These are phyloP conservation scores for Speleostelium caveatum DNA, from an alignment of 78 protist species.

Conservation along the genomic window DNA sequence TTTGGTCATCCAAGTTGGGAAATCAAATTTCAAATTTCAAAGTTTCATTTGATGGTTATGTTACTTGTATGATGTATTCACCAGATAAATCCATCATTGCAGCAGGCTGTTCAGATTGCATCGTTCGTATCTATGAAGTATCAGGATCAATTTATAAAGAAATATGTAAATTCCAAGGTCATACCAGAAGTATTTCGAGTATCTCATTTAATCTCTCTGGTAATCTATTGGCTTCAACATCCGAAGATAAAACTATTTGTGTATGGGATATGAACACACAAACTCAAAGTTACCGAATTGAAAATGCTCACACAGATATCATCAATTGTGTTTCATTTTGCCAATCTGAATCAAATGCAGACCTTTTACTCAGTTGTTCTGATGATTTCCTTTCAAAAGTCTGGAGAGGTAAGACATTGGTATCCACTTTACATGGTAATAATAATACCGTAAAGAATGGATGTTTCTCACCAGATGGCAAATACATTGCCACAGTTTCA, in stretches of 20 bases:
- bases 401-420: conserved; percentile 8
- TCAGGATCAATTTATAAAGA: background rate
- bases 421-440: background rate
- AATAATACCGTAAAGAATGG: conserved; percentile 35
- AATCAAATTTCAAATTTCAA: background rate
- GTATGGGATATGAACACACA: conserved; percentile 44
- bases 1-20: conserved; percentile 62
- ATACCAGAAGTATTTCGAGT: conserved; percentile 50
- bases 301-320: conserved; percentile 40
- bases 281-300: background rate
- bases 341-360: background rate
- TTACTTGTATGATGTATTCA: conserved; percentile 26
- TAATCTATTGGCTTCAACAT: conserved; percentile 39
- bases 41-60: conserved; percentile 21
- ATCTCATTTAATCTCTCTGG: conserved; percentile 23
- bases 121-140: conserved; percentile 42
- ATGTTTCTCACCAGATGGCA: conserved; percentile 74
- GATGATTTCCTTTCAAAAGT: conserved; percentile 46
- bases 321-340: conserved; percentile 50
- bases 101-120: conserved; percentile 68
- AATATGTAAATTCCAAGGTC: conserved; percentile 13
- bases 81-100: conserved; percentile 42
- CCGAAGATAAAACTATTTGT: conserved; percentile 49
- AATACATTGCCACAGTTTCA: conserved; percentile 55
- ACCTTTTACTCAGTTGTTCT: conserved; percentile 14